These are phyloP conservation scores for Claviceps monticola DNA, from an alignment of 2,329 filamentous ascomycete genomes.

Conservation along the genomic window DNA sequence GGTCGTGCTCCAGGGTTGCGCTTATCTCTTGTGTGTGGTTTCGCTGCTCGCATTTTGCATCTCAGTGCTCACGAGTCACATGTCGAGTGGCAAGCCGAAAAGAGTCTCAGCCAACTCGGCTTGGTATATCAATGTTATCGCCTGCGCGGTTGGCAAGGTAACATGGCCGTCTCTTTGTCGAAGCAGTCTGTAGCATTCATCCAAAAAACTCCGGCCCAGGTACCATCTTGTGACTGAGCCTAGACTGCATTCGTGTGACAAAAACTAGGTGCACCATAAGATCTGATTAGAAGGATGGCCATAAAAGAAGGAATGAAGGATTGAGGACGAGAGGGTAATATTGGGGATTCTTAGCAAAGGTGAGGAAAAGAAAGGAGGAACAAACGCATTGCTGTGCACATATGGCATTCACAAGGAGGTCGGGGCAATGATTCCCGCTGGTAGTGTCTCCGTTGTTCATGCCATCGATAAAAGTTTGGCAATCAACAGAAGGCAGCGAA, in stretches of 20 bases:
- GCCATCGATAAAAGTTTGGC: background rate
- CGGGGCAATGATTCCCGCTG: background rate
- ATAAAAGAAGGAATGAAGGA: background rate
- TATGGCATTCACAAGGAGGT: background rate
- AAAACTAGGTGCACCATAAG: background rate
- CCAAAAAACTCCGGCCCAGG: background rate
- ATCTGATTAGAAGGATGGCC: background rate
- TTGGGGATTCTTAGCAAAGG: too few relatives aligned
- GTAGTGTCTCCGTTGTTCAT: slow-evolving; percentile 1
- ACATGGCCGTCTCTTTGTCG: background rate
- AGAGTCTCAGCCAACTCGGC: slow-evolving; percentile 1
- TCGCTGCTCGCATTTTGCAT: background rate
- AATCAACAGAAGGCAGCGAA: background rate
- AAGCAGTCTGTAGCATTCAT: slow-evolving; percentile 1
- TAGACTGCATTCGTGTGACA: background rate
- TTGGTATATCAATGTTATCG: slow-evolving; percentile 3
- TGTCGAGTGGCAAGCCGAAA: background rate
- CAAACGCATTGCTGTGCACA: slow-evolving; percentile 1
- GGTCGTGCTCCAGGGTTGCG: background rate
- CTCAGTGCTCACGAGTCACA: background rate
- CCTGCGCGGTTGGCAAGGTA: slow-evolving; percentile 1
- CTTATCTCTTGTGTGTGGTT: background rate
- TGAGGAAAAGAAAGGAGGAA: background rate
- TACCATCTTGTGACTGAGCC: background rate
- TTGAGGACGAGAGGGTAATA: background rate